Conservation (phyloP, 306 rosid genomes). For the Luffa acutangula region DNA sequence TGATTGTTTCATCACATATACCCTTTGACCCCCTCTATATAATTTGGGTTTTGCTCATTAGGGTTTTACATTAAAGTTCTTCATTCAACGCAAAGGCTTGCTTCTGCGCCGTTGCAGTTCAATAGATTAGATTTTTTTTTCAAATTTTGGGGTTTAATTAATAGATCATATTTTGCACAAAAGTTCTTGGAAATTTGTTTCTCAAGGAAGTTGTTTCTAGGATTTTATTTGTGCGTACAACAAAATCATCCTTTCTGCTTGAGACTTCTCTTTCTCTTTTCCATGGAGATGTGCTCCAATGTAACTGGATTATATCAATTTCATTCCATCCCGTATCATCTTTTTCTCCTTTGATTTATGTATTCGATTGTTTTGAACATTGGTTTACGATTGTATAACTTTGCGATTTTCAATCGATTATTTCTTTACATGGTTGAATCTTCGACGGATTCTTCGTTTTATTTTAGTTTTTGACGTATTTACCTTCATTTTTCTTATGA, state of each 20-base stretch:
- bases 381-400: not conserved
- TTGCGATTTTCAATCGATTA: not conserved
- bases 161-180: conserved; percentile 23
- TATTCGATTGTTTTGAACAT: not conserved
- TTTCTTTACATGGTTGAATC: not conserved
- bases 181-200: conserved; percentile 46
- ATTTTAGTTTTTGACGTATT: not conserved
- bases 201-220: conserved; percentile 21
- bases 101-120: not conserved
- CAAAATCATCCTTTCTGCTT: conserved; percentile 66
- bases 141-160: not conserved
- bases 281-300: conserved; percentile 71
- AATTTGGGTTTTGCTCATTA: not conserved
- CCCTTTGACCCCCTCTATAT: not conserved
- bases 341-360: not conserved
- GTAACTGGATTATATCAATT: conserved; percentile 50
- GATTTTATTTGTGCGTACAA: conserved; percentile 76
- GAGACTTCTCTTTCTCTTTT: conserved; percentile 41
- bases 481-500: not conserved
- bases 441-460: not conserved
- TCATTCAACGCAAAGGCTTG: not conserved
- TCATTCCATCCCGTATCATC: not conserved
- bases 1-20: not conserved
- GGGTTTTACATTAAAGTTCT: not conserved
- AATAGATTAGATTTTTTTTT: not conserved